A percentile compares a stretch with the other conserved stretches of the same genome.
phyloP scores from a whole-genome alignment of 257 asterid genomes.

The Cruciata laevipes region DNA sequence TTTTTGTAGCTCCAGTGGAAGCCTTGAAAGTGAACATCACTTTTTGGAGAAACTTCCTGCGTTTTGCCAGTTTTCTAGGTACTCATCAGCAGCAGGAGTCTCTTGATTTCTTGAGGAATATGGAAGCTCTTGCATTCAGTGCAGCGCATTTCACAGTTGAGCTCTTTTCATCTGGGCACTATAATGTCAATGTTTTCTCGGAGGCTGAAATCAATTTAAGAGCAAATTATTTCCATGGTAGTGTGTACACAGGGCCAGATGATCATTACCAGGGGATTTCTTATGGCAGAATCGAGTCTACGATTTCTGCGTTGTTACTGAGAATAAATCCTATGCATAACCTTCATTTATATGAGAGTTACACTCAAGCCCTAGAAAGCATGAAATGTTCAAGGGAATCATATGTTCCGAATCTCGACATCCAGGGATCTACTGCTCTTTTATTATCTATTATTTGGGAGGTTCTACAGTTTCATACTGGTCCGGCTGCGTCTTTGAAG shows the following conservation, averaged over 20 bases:
- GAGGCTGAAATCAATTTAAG: neutral
- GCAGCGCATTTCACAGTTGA: neutral
- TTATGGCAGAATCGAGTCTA: neutral
- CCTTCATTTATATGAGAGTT: neutral
- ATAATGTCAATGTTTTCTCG: neutral
- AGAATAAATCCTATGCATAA: neutral
- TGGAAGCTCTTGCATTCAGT: neutral
- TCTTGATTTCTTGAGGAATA: too few relatives aligned
- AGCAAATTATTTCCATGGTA: neutral
- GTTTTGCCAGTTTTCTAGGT: neutral
- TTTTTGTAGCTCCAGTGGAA: neutral
- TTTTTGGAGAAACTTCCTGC: neutral
- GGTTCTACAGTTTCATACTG: neutral
- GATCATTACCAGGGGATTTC: neutral
- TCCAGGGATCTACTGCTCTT: neutral
- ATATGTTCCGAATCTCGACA: too few relatives aligned
- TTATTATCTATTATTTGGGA: neutral
- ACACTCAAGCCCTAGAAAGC: neutral
- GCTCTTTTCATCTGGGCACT: neutral
- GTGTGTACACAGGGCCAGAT: neutral
- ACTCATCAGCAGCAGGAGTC: neutral
- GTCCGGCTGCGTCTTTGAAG: neutral
- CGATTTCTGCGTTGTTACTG: neutral
- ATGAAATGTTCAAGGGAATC: neutral
- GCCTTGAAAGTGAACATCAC: neutral